Percentiles rank a stretch among this genome's conserved stretches.
These are phyloP conservation scores for Zygnema circumcarinatum DNA, from an alignment of 139 green algal species.

Conservation along the genomic window DNA sequence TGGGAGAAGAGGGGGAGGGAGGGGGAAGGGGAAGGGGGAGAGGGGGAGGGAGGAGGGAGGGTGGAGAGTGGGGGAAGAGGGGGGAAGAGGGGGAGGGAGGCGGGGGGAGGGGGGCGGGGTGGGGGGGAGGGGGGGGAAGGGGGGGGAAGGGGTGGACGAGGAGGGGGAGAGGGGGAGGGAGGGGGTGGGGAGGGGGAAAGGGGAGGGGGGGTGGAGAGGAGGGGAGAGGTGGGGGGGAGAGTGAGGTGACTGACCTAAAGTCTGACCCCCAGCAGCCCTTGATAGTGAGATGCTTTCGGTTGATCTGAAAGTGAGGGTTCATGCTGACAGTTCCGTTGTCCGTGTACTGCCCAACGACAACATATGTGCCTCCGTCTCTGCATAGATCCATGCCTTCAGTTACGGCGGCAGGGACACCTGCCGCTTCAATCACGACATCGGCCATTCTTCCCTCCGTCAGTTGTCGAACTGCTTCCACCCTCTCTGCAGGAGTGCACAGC, in stretches of 20 bases:
- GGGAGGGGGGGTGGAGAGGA: neutral
- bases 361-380: neutral
- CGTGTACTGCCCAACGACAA: neutral
- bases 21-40: no score
- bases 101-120: no score
- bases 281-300: conserved; percentile 7
- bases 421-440: neutral
- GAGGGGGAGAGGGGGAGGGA: no score
- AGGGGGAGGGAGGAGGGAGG: no score
- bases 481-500: neutral
- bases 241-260: conserved; percentile 1
- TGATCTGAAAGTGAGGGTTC: conserved; percentile 9
- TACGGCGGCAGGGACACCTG: neutral
- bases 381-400: neutral
- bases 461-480: neutral
- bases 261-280: conserved; percentile 7
- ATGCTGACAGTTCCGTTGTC: neutral
- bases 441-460: neutral
- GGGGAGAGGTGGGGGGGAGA: no score
- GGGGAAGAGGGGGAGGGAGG: no score
- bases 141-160: no score
- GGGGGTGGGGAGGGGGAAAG: neutral
- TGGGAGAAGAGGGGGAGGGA: conserved; percentile 18
- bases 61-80: no score
- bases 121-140: no score